Base-by-base conservation (phyloP, 108 stramenopile genomes). In the Craspedostauros australis region DNA sequence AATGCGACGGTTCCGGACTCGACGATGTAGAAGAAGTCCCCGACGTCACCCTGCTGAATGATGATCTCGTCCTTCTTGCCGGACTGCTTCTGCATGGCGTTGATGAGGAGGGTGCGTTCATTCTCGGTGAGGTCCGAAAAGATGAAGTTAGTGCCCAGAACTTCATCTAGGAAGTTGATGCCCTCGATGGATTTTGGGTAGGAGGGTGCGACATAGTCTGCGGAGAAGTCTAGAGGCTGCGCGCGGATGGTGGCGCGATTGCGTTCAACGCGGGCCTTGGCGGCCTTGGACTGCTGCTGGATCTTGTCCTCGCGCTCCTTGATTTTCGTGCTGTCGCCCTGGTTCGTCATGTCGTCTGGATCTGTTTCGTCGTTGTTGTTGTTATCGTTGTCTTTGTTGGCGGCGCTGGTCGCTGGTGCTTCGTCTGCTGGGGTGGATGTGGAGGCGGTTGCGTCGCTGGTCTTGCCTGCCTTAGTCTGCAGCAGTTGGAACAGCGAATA, bases 1-100 rank as follows among this genome's bases (percentile, higher is more conserved):
- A 93, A 92, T 27, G 57, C 67, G 23, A 89, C 66, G 21, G 51
- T 52, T 11, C 88, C 88, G 3, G 46, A 37, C 30, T 76, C 73
- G 32, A 82, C 29, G 21, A 96, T 75, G 76, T 91, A 96, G 56
- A 96, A 93, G 58, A 79, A 80, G 45, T 96, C 93, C 14, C 95
- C 97, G 0, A 65, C 46, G 19, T 91, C 88, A 22, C 88, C 88
- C 64, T 96, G 77, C 32, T 70, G 62, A 65, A 98, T 72, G 45
- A 98, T 95, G 4, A 62, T 44, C 9, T 71, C 68, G 1, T 83
- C 93, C 12, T 72, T 50, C 4, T 55, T 28, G 4, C 54, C 63
- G 16, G 25, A 39, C 42, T 72, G 42, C 20, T 72, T 64, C 34
- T 78, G 71, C 73, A 95, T 87, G 25, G 84, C 86, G 23, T 66